Evolutionary conservation across 768 basidiomycete genomes (phyloP), one percentile per base, ranked within the genome.

Genomic region (Russula vinacea): DNA sequence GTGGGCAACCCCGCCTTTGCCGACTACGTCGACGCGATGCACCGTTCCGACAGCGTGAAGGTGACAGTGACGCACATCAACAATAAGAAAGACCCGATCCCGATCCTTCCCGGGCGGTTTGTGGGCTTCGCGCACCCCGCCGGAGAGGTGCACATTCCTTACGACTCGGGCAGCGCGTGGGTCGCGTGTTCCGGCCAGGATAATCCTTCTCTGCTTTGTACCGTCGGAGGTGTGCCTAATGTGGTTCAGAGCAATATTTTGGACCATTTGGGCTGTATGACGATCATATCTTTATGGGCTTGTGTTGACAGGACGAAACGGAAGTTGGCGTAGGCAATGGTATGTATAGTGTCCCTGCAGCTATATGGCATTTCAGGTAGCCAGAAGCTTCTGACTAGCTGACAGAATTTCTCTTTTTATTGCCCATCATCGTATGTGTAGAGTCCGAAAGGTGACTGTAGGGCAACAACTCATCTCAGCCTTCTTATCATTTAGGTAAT

Each of bases 1-100:
- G 82, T 84, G 33, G 83, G 83, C 10, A 82, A 82, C 69, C 58
- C 72, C 1, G 78, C 75, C 26, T 85, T 79, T 67, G 83, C 79
- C n/a, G 51, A 64, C 40, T 67, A 68, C 50, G 66, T 73, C 33
- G 69, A 69, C 45, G 40, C 60, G 24, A 52, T 44, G 39, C 37
- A 47, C 16, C 17, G 61, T 47, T 33, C 40, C 19, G 3, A 13
- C 60, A 22, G 44, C n/a, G 44, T 10, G 44, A n/a, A 3, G 5
- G 2, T 11, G 22, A 45, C 44, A 4, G 29, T 68, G 19, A 65
- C 64, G 42, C 70, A 58, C 61, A 52, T 71, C 37, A 71, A 45
- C 17, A 70, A 70, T 65, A 60, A 49, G 45, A 37, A 62, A 16
- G 70, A 71, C 37, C 67, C 65, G 6, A 50, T 70, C 62, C 62